phyloP scores from a whole-genome alignment of 495 filamentous ascomycete species.

The Hyaloscypha bicolor region DNA sequence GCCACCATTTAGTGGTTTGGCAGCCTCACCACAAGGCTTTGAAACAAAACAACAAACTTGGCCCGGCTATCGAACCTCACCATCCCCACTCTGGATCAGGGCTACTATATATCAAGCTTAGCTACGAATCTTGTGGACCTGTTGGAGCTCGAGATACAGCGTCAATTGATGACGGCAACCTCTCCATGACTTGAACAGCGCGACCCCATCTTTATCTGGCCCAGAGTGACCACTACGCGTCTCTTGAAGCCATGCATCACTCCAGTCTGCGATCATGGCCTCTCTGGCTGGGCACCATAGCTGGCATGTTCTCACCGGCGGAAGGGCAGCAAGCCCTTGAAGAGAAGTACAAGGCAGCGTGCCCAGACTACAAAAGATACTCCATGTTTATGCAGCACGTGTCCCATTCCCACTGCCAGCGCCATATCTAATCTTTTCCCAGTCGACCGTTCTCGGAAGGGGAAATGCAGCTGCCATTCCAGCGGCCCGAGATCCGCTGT shows the following conservation, averaged over 20 bases:
- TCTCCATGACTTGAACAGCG: not conserved
- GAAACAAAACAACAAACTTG: constrained; percentile 1
- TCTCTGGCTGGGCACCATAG: constrained; percentile 13
- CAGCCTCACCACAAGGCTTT: constrained; percentile 5
- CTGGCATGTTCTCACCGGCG: constrained; percentile 1
- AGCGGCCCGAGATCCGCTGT: constrained; percentile 78
- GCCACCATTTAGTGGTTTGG: not conserved
- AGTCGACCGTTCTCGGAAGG: constrained; percentile 81
- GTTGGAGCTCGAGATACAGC: not conserved
- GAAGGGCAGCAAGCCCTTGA: not conserved
- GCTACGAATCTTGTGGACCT: not conserved
- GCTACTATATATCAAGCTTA: not conserved
- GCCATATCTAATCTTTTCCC: constrained; percentile 13
- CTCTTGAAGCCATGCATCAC: constrained; percentile 13
- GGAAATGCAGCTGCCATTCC: constrained; percentile 80
- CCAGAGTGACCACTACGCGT: not conserved
- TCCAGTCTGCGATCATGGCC: not conserved
- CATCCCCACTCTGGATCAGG: not conserved
- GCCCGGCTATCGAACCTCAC: not conserved
- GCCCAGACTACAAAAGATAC: constrained; percentile 53
- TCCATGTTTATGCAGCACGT: constrained; percentile 48
- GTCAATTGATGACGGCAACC: not conserved
- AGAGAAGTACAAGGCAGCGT: constrained; percentile 34
- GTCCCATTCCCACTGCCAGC: not conserved
- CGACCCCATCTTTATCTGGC: constrained; percentile 2